phyloP scores from a whole-genome alignment of 805 yeast species.

The Sugiyamaella floridensis region DNA sequence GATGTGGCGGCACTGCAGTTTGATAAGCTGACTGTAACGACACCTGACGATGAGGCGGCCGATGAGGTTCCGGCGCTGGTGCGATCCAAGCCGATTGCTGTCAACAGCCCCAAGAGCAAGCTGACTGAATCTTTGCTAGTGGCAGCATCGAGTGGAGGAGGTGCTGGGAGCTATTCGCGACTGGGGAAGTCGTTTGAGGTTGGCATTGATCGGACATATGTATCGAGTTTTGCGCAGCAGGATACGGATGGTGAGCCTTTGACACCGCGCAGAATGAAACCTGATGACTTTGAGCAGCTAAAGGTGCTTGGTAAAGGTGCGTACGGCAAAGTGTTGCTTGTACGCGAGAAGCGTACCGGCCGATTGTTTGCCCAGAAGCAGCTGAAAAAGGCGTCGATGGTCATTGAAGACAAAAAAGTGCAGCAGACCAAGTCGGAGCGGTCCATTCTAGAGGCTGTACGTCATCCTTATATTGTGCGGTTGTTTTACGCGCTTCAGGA shows the following conservation, averaged over 20 bases:
- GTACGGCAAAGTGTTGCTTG: slow-evolving; percentile 78
- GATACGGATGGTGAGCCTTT: not conserved
- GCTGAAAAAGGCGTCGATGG: slow-evolving; percentile 70
- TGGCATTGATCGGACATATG: slow-evolving; percentile 38
- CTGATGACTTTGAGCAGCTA: slow-evolving; percentile 60
- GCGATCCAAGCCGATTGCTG: slow-evolving; percentile 6
- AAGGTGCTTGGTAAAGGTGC: slow-evolving; percentile 83
- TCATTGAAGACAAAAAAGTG: slow-evolving; percentile 49
- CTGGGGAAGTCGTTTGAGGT: slow-evolving; percentile 47
- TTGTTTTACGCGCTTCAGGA: slow-evolving; percentile 82
- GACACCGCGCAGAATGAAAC: slow-evolving; percentile 20
- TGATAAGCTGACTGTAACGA: not conserved
- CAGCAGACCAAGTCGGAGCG: slow-evolving; percentile 79
- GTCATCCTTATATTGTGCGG: slow-evolving; percentile 77
- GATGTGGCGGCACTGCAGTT: slow-evolving; percentile 5
- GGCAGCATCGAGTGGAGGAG: not conserved
- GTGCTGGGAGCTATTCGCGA: slow-evolving; percentile 18
- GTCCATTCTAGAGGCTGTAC: slow-evolving; percentile 60
- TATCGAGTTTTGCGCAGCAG: slow-evolving; percentile 23
- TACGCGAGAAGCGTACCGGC: slow-evolving; percentile 55
- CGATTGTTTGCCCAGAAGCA: slow-evolving; percentile 81
- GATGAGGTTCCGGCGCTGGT: not conserved
- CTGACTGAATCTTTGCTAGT: slow-evolving; percentile 1
- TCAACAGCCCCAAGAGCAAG: slow-evolving; percentile 2
- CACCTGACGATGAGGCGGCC: not conserved